phyloP scores from a whole-genome alignment of 306 rosid species.

The Trifolium fragiferum region DNA sequence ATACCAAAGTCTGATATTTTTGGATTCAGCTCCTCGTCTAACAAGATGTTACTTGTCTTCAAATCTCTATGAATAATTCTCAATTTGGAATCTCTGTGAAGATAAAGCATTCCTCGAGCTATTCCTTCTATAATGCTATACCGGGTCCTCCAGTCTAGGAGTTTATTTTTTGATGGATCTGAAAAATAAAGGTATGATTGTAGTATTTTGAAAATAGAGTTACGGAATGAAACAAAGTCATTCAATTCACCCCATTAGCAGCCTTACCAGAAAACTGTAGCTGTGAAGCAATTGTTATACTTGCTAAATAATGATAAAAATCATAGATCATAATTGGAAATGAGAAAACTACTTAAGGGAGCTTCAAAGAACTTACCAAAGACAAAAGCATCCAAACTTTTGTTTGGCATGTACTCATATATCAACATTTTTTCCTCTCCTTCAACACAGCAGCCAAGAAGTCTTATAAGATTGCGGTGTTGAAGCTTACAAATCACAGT shows the following conservation, averaged over 20 bases:
- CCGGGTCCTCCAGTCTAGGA: neutral
- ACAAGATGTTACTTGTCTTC: neutral
- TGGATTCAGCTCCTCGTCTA: constrained; percentile 6
- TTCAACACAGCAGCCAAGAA: constrained; percentile 42
- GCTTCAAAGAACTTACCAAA: constrained; percentile 40
- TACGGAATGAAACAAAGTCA: neutral
- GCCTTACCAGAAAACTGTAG: neutral
- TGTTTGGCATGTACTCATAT: constrained; percentile 52
- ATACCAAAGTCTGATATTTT: constrained; percentile 43
- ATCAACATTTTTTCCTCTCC: constrained; percentile 48
- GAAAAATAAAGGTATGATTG: too few species aligned
- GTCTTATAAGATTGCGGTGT: constrained; percentile 49
- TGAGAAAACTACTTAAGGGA: too few species aligned
- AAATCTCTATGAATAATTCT: neutral
- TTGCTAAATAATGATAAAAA: neutral
- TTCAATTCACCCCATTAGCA: too few species aligned
- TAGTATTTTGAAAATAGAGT: too few species aligned
- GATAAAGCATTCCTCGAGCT: neutral
- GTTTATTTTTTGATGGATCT: neutral
- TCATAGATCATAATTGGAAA: neutral
- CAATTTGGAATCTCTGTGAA: neutral
- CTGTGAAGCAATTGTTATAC: neutral
- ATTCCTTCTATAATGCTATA: neutral
- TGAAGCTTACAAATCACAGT: constrained; percentile 34
- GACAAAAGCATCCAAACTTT: constrained; percentile 39